These are phyloP conservation scores for Omphalotus guepiniiformis DNA, from an alignment of 768 basidiomycete species.

Conservation along the genomic window DNA sequence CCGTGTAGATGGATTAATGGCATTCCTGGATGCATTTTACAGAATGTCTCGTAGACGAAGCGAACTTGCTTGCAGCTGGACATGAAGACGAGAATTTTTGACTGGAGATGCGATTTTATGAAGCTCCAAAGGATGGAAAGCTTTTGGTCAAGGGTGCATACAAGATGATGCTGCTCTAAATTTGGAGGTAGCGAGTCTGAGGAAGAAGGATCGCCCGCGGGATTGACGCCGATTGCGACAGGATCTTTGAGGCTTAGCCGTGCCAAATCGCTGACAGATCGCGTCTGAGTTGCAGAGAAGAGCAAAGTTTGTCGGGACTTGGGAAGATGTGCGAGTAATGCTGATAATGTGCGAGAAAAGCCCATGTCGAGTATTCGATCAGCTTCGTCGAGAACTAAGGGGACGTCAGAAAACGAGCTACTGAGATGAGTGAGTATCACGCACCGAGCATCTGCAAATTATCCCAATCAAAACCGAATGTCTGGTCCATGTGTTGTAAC, in stretches of 20 bases:
- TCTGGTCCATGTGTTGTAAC: conserved; percentile 98
- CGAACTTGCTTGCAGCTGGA: conserved; percentile 97
- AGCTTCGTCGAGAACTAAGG: conserved; percentile 89
- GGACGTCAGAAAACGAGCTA: conserved; percentile 3
- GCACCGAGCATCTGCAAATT: conserved; percentile 87
- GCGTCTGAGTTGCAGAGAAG: conserved; percentile 95
- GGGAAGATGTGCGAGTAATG: conserved; percentile 88
- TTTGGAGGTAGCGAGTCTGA: conserved; percentile 58
- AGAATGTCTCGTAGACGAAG: conserved; percentile 93
- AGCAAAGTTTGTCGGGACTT: conserved; percentile 90
- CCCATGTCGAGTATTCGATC: conserved; percentile 97
- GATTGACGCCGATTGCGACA: conserved; percentile 62
- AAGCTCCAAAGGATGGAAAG: conserved; percentile 92
- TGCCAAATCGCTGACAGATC: conserved; percentile 84
- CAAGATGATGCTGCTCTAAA: conserved; percentile 86
- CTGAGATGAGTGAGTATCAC: conserved; percentile 22
- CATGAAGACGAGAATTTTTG: conserved; percentile 90
- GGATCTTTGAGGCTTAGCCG: conserved; percentile 86
- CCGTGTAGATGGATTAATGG: conserved; percentile 93
- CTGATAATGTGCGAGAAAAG: conserved; percentile 83
- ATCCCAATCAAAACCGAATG: conserved; percentile 87
- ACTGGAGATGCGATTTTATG: conserved; percentile 88
- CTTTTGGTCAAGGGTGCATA: conserved; percentile 82
- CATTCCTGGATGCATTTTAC: conserved; percentile 91
- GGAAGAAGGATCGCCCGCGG: conserved; percentile 36